These are phyloP conservation scores for Daldinia eschscholtzii DNA, from an alignment of 2,329 filamentous ascomycete genomes.

Conservation along the genomic window DNA sequence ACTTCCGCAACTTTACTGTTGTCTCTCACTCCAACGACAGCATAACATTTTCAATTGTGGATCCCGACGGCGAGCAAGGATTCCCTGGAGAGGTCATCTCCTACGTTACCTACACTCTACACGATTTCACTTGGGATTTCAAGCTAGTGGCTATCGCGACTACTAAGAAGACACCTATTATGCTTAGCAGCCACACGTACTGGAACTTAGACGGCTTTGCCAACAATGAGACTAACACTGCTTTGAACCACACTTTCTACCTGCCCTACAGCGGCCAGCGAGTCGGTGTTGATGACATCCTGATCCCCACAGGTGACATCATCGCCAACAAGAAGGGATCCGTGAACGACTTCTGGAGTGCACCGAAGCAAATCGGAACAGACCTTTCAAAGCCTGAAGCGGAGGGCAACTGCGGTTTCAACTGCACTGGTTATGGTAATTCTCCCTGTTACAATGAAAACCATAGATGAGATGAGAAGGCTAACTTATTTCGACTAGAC, in stretches of 20 bases:
- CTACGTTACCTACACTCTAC: constrained; percentile 79
- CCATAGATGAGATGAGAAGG: background rate
- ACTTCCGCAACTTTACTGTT: constrained; percentile 82
- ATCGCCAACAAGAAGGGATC: constrained; percentile 74
- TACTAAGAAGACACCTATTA: constrained; percentile 83
- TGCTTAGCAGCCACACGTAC: constrained; percentile 81
- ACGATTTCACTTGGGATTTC: constrained; percentile 76
- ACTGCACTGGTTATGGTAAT: constrained; percentile 87
- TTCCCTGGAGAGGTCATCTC: constrained; percentile 83
- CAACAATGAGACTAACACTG: constrained; percentile 74
- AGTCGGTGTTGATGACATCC: constrained; percentile 75
- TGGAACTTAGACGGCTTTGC: constrained; percentile 87
- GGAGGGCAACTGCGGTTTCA: constrained; percentile 79
- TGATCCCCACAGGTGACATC: constrained; percentile 82
- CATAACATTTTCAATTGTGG: constrained; percentile 81
- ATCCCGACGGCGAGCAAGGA: constrained; percentile 78
- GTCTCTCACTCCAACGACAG: constrained; percentile 73
- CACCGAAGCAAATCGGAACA: constrained; percentile 82
- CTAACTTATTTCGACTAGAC: constrained; percentile 56
- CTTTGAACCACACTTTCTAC: constrained; percentile 78
- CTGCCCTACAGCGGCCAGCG: constrained; percentile 79
- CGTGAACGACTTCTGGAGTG: constrained; percentile 85
- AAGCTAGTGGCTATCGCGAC: constrained; percentile 78
- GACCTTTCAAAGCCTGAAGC: constrained; percentile 74
- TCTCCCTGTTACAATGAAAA: constrained; percentile 7